Evolutionary conservation across 495 filamentous ascomycete genomes (phyloP), one percentile per base, ranked within the genome.

Genomic region (Penicillium atrosanguineum): DNA sequence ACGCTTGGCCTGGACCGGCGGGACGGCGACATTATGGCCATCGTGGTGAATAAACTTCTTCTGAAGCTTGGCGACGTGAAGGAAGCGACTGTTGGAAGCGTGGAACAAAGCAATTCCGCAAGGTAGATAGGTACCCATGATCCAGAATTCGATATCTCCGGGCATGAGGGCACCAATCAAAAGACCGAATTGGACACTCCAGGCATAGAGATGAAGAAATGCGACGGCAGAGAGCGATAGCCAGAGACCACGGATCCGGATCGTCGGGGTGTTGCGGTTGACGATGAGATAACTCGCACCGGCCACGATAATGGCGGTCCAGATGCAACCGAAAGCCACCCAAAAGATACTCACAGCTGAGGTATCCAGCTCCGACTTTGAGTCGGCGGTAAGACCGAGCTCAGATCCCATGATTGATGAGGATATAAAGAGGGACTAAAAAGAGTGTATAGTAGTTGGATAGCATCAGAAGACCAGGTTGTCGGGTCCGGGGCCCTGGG

Each of bases 111-210:
- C 86, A 55, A 90, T 79, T 25, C 87, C 87, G 23, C 83, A 77
- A 4, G 87, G 87, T 28, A 90, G 73, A 64, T 81, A 86, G 39
- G 83, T 77, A 46, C 84, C 79, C 87, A 91, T 91, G 62, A 89
- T 75, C 85, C 87, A 91, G 68, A 79, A 91, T 61, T 88, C 78
- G 16, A 69, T 61, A 26, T 71, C 70, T 43, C 83, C 85, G 0
- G 83, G 81, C 49, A 85, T 79, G 7, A 78, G 57, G 2, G 82
- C 69, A 12, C 88, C 87, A 20, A 83, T 55, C 25, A 82, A 77
- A 57, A 82, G 84, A 11, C 79, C 83, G 28, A 86, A 72, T 56
- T 89, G 77, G 12, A 79, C 66, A 38, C 78, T 57, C 61, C 80
- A 77, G 71, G 9, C 31, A 34, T 89, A 91, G 23, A 87, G 56